phyloP scores from a whole-genome alignment of 1,284 basidiomycete genomes.

The Trichosporon sp. region DNA sequence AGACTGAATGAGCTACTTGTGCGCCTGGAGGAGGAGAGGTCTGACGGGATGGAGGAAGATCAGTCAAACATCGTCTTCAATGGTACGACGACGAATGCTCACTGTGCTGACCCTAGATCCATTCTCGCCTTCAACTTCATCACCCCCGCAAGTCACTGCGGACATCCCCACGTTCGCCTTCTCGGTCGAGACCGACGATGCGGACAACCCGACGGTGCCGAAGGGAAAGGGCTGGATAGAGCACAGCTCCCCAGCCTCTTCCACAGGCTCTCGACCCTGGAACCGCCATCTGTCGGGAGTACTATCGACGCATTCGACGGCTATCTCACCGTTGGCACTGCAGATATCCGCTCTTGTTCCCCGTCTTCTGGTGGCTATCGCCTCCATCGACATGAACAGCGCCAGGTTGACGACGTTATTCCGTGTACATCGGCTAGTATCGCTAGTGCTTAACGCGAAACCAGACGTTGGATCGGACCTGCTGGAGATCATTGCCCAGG shows the following conservation, averaged over 20 bases:
- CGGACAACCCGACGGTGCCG: neutral
- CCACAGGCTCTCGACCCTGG: conserved; percentile 24
- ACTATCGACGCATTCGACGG: conserved; percentile 35
- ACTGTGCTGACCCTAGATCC: conserved; percentile 32
- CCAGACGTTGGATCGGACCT: conserved; percentile 70
- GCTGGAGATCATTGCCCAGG: conserved; percentile 68
- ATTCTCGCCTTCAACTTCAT: conserved; percentile 21
- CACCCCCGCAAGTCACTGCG: neutral
- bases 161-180: conserved; percentile 33
- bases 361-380: conserved; percentile 40
- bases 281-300: conserved; percentile 35
- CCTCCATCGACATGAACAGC: conserved; percentile 37
- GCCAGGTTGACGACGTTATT: conserved; percentile 57
- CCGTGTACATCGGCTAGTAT: conserved; percentile 64
- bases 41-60: conserved; percentile 21
- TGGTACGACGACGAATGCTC: neutral
- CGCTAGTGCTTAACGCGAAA: conserved; percentile 65
- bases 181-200: conserved; percentile 26
- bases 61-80: neutral
- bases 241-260: conserved; percentile 20
- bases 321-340: conserved; percentile 26
- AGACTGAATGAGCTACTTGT: conserved; percentile 40
- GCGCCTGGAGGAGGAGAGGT: conserved; percentile 34
- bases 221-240: conserved; percentile 38
- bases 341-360: conserved; percentile 41